Evolutionary conservation across 768 basidiomycete genomes (phyloP).

Genomic region (Kwoniella shandongensis): DNA sequence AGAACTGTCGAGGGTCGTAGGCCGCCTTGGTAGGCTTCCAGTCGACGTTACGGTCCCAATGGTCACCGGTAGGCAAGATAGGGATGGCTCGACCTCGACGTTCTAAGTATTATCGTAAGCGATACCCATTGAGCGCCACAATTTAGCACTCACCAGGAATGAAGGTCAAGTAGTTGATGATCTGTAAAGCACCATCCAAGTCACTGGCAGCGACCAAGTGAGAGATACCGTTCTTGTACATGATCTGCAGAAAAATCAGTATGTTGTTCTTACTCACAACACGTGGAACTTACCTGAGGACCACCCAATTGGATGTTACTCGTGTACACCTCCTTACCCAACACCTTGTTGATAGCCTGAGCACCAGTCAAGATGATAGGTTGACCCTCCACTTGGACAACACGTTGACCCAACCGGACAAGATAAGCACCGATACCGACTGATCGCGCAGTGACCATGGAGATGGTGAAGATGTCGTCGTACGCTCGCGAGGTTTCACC

Average conservation of each 20-base stretch:
- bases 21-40: slow-evolving; percentile 85
- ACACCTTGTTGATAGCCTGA: slow-evolving; percentile 93
- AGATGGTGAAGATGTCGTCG: slow-evolving; percentile 99
- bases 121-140: slow-evolving; percentile 3
- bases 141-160: slow-evolving; percentile 63
- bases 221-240: slow-evolving; percentile 99
- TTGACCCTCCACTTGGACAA: slow-evolving; percentile 98
- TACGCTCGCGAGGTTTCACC: slow-evolving; percentile 98
- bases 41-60: slow-evolving; percentile 88
- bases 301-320: slow-evolving; percentile 98
- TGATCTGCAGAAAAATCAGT: slow-evolving; percentile 60
- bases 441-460: slow-evolving; percentile 95
- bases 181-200: slow-evolving; percentile 89
- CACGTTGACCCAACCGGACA: slow-evolving; percentile 93
- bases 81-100: slow-evolving; percentile 77
- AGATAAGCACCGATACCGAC: slow-evolving; percentile 99
- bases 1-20: slow-evolving; percentile 98
- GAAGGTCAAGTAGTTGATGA: slow-evolving; percentile 92
- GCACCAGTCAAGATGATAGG: slow-evolving; percentile 99
- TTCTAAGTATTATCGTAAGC: slow-evolving; percentile 14
- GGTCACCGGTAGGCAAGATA: slow-evolving; percentile 66
- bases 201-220: slow-evolving; percentile 94
- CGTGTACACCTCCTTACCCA: slow-evolving; percentile 97
- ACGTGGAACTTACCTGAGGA: slow-evolving; percentile 63
- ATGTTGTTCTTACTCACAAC: not conserved